These are phyloP conservation scores for Bonia amplexicaulis DNA, from an alignment of 176 grass and related monocot species.

Conservation along the genomic window DNA sequence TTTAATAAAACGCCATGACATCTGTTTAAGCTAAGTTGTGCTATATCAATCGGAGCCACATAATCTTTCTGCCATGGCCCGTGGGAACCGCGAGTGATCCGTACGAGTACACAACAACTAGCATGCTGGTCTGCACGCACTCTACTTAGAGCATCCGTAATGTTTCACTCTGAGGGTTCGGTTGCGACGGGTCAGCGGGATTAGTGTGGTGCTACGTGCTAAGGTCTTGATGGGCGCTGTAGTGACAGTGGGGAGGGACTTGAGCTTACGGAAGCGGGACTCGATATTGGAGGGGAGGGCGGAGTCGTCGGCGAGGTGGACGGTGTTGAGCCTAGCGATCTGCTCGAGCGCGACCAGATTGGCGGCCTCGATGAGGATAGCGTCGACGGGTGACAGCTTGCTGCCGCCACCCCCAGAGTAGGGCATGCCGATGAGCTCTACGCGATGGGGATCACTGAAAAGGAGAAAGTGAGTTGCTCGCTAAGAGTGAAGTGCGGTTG, in stretches of 20 bases:
- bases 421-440: conserved; percentile 24
- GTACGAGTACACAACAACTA: not conserved
- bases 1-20: too few relatives aligned
- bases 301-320: conserved; percentile 48
- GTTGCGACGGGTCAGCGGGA: too few relatives aligned
- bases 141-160: too few relatives aligned
- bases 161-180: too few relatives aligned
- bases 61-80: too few relatives aligned
- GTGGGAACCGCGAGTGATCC: not conserved
- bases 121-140: not conserved
- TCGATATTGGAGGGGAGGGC: not conserved
- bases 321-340: conserved; percentile 74
- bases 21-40: too few relatives aligned
- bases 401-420: not conserved
- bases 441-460: not conserved
- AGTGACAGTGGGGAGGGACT: too few relatives aligned
- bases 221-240: too few relatives aligned
- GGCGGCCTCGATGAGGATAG: conserved; percentile 61
- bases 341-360: conserved; percentile 63
- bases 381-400: conserved; percentile 45
- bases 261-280: too few relatives aligned
- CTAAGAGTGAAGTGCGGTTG: not conserved
- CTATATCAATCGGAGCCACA: too few relatives aligned
- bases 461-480: not conserved
- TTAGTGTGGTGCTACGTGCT: too few relatives aligned